A percentile compares a stretch with the other conserved stretches of the same genome.
phyloP scores from a whole-genome alignment of 805 yeast genomes.

The Dipodascus geniculatus region DNA sequence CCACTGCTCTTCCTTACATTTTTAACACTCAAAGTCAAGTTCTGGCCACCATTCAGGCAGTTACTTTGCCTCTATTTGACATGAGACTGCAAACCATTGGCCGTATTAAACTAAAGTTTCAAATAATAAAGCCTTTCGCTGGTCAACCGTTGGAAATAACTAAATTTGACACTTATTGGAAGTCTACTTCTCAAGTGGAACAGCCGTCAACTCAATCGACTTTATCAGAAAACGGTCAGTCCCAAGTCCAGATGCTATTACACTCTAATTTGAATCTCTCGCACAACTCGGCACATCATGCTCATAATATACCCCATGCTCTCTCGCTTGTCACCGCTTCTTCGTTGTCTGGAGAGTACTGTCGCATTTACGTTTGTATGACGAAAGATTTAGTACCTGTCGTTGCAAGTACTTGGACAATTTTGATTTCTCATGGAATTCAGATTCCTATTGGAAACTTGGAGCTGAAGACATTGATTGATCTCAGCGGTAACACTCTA shows the following conservation, averaged over 20 bases:
- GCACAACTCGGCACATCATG: conserved; percentile 4
- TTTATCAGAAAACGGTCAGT: neutral
- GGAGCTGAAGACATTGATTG: conserved; percentile 15
- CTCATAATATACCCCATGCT: conserved; percentile 18
- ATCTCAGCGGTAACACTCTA: conserved; percentile 10
- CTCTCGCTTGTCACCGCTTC: conserved; percentile 83
- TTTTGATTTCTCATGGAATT: conserved; percentile 28
- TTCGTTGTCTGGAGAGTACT: conserved; percentile 72
- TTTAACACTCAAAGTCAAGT: conserved; percentile 25
- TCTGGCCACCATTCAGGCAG: neutral
- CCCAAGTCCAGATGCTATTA: neutral
- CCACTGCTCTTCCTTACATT: conserved; percentile 59
- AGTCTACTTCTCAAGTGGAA: conserved; percentile 55
- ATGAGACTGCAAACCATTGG: conserved; percentile 74
- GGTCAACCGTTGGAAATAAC: conserved; percentile 79
- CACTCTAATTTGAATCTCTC: conserved; percentile 6
- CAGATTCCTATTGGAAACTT: conserved; percentile 52
- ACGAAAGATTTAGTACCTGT: conserved; percentile 80
- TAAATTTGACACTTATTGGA: conserved; percentile 95
- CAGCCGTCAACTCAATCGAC: conserved; percentile 4
- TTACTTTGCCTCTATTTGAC: conserved; percentile 64
- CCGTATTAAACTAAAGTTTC: conserved; percentile 61
- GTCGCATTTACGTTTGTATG: conserved; percentile 54
- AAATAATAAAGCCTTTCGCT: conserved; percentile 77
- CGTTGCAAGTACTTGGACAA: conserved; percentile 26